phyloP scores from a whole-genome alignment of 768 basidiomycete species.

The Boletus sensibilis region DNA sequence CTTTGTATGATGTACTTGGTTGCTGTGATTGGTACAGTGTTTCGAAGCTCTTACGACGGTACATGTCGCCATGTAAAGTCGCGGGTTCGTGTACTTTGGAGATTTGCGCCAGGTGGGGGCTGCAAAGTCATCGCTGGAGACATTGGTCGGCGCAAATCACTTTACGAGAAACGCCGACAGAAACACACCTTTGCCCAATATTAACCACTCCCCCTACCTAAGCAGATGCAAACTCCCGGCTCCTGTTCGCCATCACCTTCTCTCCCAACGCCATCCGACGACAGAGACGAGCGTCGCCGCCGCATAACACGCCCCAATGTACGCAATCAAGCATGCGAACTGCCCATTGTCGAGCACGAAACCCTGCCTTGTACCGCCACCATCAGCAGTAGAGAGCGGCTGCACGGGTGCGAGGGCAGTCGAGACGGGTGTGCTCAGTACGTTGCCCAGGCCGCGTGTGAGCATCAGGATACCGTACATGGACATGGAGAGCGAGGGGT shows the following conservation, averaged over 20 bases:
- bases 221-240: too few relatives aligned
- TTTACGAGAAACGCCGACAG: too few relatives aligned
- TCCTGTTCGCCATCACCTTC: background rate
- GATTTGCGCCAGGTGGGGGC: too few relatives aligned
- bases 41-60: too few relatives aligned
- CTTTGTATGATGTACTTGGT: background rate
- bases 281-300: background rate
- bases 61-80: too few relatives aligned
- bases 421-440: background rate
- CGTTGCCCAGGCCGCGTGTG: background rate
- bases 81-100: too few relatives aligned
- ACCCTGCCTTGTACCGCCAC: too few relatives aligned
- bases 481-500: conserved; percentile 1
- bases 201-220: too few relatives aligned
- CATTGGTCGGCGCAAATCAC: too few relatives aligned
- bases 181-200: too few relatives aligned
- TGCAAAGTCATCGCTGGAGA: too few relatives aligned
- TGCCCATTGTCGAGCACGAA: background rate
- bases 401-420: background rate
- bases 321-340: background rate
- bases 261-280: background rate
- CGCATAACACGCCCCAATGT: background rate
- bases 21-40: background rate
- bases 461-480: background rate
- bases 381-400: background rate